Base-by-base conservation (phyloP, 352 stramenopile genomes). In the Phytophthora nicotianae region DNA sequence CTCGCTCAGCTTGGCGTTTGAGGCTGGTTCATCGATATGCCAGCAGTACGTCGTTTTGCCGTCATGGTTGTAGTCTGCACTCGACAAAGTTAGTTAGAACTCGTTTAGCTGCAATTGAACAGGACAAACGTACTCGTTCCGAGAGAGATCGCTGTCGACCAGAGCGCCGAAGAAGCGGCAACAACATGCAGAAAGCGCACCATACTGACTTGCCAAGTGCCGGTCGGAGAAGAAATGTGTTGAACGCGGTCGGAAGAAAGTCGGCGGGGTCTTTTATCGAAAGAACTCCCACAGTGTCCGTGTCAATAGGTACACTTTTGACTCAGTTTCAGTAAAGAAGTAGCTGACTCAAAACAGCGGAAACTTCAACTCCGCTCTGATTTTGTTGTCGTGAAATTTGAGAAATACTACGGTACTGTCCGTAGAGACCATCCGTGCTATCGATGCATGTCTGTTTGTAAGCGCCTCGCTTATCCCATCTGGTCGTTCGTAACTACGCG, bases 1-100 rank as follows among this genome's bases (percentile, higher is more conserved):
- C 48, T 81, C 73, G 37, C 65, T 80, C 52, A 87, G 65, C 60
- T 78, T 78, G 26, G 68, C 61, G 21, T 70, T 64, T 38, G 59
- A 79, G 4, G 74, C 47, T 10, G 73, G 68, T 29, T 82, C 56
- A 21, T 68, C 56, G 50, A 88, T 88, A 40, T 74, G 32, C 78
- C 78, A 88, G 63, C 78, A 88, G 61, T 88, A 88, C 35, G 78
- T 74, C 17, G 61, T 74, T 11, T 71, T 57, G 46, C 66, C 66
- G 16, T 86, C 64, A 50, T 77, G 72, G 37, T 71, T 42, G 48
- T 84, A 83, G 54, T 75, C 77, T 86, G 26, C 49, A 41, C 6
- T 2, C 13, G 21, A 43, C 50, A 52, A n/a, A 38, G 32, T 38
- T 38, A 38, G 32, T 4, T 38, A 38, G 32, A n/a, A 16, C n/a